Evolutionary conservation across 2,329 filamentous ascomycete species (phyloP), one percentile per base, ranked within the genome.

Genomic region (Boeremia exigua): DNA sequence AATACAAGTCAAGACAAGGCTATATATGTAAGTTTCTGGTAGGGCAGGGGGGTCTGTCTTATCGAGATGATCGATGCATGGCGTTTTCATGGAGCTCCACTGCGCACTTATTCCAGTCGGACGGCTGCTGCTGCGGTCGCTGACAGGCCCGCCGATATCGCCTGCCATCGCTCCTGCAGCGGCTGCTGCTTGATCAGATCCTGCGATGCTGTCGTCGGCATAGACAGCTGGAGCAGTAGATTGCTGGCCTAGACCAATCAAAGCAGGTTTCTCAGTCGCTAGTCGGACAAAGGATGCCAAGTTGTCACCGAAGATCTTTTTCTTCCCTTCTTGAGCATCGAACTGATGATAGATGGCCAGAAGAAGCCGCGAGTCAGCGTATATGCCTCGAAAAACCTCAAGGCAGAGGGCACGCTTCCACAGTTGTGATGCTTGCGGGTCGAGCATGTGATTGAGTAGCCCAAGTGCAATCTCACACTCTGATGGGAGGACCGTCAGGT

Each of bases 1-100:
- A 56, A 99, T 89, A 69, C 94, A 98, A 2, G 91, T 89, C 37
- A 99, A 78, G 1, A 94, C 90, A 43, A 99, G 81, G 59, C 90
- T 92, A 76, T 97, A 98, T 7, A 96, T 84, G 68, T 99, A 99
- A 0, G 95, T 96, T 58, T 97, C 94, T 0, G 95, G 95, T 19
- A 96, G 85, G 0, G 80, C 67, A 4, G 94, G 92, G 0, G 94
- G 84, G 43, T 96, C 93, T 0, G 87, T 85, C 74, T 98, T 99
- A 77, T 99, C 95, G 17, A 98, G 84, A 61, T 96, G 91, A 66
- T 99, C 95, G 58, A 98, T 91, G 69, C 92, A 96, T 5, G 92
- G 89, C 10, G 92, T 89, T 45, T 92, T 86, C 58, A 96, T 85
- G 11, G 88, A 85, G 74, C 95, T 99, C 92, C 92, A 98, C 69